Conservation (phyloP, 2,329 filamentous ascomycete species). For the Fusarium dlaminii region DNA sequence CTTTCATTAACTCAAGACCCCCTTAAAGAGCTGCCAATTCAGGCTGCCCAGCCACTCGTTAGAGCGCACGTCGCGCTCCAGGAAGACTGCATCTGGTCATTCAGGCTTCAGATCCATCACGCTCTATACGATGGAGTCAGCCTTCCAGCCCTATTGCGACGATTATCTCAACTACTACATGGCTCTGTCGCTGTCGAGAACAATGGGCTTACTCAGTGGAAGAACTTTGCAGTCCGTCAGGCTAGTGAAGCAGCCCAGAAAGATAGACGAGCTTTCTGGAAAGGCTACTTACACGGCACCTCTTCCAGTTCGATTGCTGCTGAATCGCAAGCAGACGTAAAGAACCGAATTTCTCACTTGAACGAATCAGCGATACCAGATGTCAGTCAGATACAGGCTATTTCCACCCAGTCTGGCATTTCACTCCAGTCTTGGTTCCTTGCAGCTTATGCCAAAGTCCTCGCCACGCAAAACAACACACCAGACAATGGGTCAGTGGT, state of each 20-base stretch:
- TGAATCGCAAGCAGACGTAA: background rate
- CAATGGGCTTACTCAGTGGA: conserved; percentile 42
- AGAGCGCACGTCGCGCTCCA: conserved; percentile 12
- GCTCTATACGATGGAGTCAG: conserved; percentile 89
- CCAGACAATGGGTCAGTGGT: conserved; percentile 54
- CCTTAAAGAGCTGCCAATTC: background rate
- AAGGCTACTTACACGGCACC: conserved; percentile 47
- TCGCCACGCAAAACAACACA: conserved; percentile 47
- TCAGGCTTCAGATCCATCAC: conserved; percentile 78
- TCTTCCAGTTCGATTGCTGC: background rate
- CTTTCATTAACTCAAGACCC: conserved; percentile 1
- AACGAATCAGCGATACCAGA: conserved; percentile 57
- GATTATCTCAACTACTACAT: conserved; percentile 28
- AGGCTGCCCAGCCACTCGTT: conserved; percentile 18
- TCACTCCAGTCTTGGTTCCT: conserved; percentile 80
- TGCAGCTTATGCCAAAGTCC: conserved; percentile 69
- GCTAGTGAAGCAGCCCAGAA: conserved; percentile 1
- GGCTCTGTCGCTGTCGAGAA: background rate
- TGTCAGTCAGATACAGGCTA: conserved; percentile 43
- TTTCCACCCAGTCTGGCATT: conserved; percentile 63
- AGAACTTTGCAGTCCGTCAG: conserved; percentile 26
- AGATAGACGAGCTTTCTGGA: conserved; percentile 53
- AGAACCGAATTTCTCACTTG: conserved; percentile 49
- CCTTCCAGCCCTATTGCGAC: conserved; percentile 69
- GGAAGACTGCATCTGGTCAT: conserved; percentile 33